Percentiles rank a stretch among this genome's conserved stretches.
phyloP scores from a whole-genome alignment of 2,329 filamentous ascomycete genomes.

The Botrytis tulipae region DNA sequence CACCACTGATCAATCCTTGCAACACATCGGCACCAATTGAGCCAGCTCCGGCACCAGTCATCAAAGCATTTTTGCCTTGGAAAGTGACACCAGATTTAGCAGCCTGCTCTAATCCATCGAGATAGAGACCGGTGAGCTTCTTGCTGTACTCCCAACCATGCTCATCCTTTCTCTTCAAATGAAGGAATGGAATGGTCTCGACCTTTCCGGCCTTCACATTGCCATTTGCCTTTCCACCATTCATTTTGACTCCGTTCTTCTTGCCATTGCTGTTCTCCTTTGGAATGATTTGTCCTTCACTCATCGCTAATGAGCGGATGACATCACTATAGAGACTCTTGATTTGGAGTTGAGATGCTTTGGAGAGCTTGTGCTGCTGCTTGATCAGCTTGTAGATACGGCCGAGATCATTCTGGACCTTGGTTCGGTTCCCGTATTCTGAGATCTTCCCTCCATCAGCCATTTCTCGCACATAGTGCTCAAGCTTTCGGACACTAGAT shows the following conservation, averaged over 20 bases:
- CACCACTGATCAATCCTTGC: slow-evolving; percentile 92
- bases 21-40: slow-evolving; percentile 97
- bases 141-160: slow-evolving; percentile 99
- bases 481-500: slow-evolving; percentile 88
- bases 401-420: slow-evolving; percentile 93
- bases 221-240: slow-evolving; percentile 43
- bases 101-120: slow-evolving; percentile 87
- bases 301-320: slow-evolving; percentile 92
- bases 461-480: slow-evolving; percentile 99
- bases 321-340: slow-evolving; percentile 94
- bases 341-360: slow-evolving; percentile 94
- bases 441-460: slow-evolving; percentile 97
- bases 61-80: slow-evolving; percentile 91
- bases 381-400: slow-evolving; percentile 98
- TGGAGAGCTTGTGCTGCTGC: slow-evolving; percentile 96
- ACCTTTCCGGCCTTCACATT: slow-evolving; percentile 77
- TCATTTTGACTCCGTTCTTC: slow-evolving; percentile 47
- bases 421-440: slow-evolving; percentile 96
- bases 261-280: slow-evolving; percentile 67
- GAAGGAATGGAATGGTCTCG: slow-evolving; percentile 96
- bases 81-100: slow-evolving; percentile 87
- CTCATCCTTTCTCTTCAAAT: slow-evolving; percentile 89
- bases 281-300: slow-evolving; percentile 93
- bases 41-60: slow-evolving; percentile 96
- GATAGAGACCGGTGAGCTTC: slow-evolving; percentile 89